phyloP scores from a whole-genome alignment of 2,329 filamentous ascomycete genomes.

The Penicillium sp. region DNA sequence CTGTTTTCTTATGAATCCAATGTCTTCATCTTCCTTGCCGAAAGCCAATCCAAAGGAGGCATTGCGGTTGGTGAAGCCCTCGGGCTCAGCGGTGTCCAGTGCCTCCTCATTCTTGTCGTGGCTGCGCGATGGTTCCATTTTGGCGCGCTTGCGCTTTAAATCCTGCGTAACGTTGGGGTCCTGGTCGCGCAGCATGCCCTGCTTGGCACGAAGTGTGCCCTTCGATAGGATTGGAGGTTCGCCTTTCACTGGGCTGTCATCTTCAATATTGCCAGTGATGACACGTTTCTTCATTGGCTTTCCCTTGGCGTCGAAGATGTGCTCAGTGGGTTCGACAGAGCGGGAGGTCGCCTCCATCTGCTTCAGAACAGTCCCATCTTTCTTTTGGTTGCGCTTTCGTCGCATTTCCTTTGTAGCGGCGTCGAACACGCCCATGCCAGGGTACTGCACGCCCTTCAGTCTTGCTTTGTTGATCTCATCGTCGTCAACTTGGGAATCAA shows the following conservation, averaged over 20 bases:
- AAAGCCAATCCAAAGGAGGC: constrained; percentile 18
- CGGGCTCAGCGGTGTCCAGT: not conserved
- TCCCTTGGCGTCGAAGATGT: constrained; percentile 50
- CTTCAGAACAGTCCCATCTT: constrained; percentile 48
- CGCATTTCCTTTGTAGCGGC: constrained; percentile 53
- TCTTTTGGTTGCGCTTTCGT: constrained; percentile 55
- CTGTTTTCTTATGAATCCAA: constrained; percentile 31
- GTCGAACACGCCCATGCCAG: constrained; percentile 56
- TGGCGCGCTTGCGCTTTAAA: constrained; percentile 28
- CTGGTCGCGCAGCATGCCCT: constrained; percentile 30
- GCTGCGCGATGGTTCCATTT: constrained; percentile 16
- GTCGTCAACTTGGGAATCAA: constrained; percentile 14
- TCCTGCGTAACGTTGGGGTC: constrained; percentile 36
- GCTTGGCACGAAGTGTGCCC: constrained; percentile 34
- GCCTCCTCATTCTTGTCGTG: constrained; percentile 12
- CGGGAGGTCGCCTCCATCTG: constrained; percentile 50
- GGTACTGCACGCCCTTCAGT: constrained; percentile 53
- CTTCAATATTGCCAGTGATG: constrained; percentile 53
- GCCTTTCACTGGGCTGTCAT: constrained; percentile 49
- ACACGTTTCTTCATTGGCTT: constrained; percentile 46
- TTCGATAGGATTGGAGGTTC: constrained; percentile 47
- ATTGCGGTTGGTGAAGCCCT: not conserved
- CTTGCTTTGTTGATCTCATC: constrained; percentile 42
- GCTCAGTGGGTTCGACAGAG: constrained; percentile 49
- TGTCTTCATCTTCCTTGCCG: constrained; percentile 35